Conservation (phyloP, 2,329 filamentous ascomycete genomes). For the Cordyceps javanica region DNA sequence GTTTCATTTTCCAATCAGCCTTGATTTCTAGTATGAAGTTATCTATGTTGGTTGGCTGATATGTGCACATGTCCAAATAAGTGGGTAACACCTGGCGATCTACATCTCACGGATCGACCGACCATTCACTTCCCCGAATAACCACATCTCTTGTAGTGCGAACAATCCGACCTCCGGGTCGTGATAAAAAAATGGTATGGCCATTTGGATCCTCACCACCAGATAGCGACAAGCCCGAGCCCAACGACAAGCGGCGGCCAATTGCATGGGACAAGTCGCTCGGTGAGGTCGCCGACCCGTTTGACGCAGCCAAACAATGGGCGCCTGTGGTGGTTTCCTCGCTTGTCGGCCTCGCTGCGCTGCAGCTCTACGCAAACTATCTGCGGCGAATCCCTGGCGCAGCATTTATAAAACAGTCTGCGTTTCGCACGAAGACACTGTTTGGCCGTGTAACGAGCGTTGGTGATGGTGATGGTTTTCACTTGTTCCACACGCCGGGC, state of each 20-base stretch:
- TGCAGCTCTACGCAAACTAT: slow-evolving; percentile 63
- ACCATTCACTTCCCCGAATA: background rate
- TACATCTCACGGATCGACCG: background rate
- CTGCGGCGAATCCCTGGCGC: slow-evolving; percentile 79
- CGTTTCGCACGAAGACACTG: slow-evolving; percentile 69
- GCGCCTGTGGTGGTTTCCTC: slow-evolving; percentile 33
- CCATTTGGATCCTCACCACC: slow-evolving; percentile 28
- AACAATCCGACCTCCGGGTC: slow-evolving; percentile 19
- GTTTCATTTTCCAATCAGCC: background rate
- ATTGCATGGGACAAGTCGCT: slow-evolving; percentile 36
- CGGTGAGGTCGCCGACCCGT: slow-evolving; percentile 21
- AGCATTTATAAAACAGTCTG: slow-evolving; percentile 64
- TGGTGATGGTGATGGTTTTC: slow-evolving; percentile 94
- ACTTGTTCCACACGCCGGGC: slow-evolving; percentile 91
- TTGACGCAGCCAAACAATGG: slow-evolving; percentile 34
- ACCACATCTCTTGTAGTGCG: slow-evolving; percentile 16
- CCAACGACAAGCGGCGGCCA: slow-evolving; percentile 21
- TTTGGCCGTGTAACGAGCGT: slow-evolving; percentile 88
- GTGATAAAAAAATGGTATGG: slow-evolving; percentile 34
- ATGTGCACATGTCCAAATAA: background rate
- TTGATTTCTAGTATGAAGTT: background rate
- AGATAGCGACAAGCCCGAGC: slow-evolving; percentile 18
- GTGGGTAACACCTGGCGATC: background rate
- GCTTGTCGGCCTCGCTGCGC: slow-evolving; percentile 30
- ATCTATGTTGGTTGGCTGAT: background rate